Evolutionary conservation across 1,139 yeast genomes (phyloP).

Genomic region (Saccharomyces hybrid): DNA sequence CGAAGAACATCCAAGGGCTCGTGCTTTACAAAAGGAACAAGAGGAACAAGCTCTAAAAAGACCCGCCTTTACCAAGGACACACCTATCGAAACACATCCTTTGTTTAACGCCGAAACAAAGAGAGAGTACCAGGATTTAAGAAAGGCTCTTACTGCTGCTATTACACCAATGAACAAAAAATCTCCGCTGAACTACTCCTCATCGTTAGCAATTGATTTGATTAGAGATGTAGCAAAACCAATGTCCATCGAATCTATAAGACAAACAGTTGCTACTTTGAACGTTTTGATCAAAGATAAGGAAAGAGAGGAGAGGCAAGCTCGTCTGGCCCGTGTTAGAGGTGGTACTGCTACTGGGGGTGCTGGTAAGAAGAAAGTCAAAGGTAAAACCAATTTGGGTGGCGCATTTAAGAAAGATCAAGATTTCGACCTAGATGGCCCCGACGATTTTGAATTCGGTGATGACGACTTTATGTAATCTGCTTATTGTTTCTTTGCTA

Average conservation of each 20-base stretch:
- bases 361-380: slow-evolving; percentile 91
- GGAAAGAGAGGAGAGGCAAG: slow-evolving; percentile 82
- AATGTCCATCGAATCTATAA: slow-evolving; percentile 66
- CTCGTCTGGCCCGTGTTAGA: slow-evolving; percentile 59
- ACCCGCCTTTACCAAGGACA: slow-evolving; percentile 47
- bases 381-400: slow-evolving; percentile 68
- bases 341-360: slow-evolving; percentile 89
- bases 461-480: slow-evolving; percentile 86
- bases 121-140: slow-evolving; percentile 72
- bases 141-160: slow-evolving; percentile 68
- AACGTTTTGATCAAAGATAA: slow-evolving; percentile 77
- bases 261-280: slow-evolving; percentile 81
- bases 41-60: slow-evolving; percentile 34
- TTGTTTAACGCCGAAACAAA: slow-evolving; percentile 74
- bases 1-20: slow-evolving; percentile 65
- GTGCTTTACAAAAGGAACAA: slow-evolving; percentile 43
- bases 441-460: slow-evolving; percentile 45
- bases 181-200: slow-evolving; percentile 59
- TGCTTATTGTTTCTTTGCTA: neutral
- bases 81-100: slow-evolving; percentile 67
- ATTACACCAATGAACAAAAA: slow-evolving; percentile 57
- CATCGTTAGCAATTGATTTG: slow-evolving; percentile 74
- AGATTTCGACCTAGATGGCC: slow-evolving; percentile 55
- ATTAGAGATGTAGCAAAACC: slow-evolving; percentile 81
- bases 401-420: slow-evolving; percentile 74